A percentile compares a stretch with the other conserved stretches of the same genome.
Conservation (phyloP, 768 basidiomycete genomes). For the Amanita molliuscula region DNA sequence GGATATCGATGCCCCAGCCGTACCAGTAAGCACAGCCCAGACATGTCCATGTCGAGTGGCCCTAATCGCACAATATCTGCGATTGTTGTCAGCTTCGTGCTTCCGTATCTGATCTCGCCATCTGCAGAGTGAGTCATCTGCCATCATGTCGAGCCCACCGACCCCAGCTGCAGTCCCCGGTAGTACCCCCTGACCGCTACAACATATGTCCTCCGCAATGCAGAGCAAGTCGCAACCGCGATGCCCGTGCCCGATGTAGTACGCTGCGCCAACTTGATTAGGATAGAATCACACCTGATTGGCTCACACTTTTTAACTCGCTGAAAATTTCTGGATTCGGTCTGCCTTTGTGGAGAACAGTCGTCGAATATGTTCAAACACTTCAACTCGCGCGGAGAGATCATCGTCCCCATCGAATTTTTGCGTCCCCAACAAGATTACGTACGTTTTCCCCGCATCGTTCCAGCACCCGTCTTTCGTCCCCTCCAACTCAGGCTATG, state of each 20-base stretch:
- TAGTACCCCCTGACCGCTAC: not conserved
- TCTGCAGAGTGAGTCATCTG: not conserved
- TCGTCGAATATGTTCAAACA: not conserved
- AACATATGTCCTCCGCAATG: not conserved
- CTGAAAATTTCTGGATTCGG: too few relatives aligned
- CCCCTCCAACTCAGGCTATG: too few relatives aligned
- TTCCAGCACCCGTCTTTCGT: not conserved
- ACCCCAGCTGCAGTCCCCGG: not conserved
- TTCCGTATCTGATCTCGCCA: not conserved
- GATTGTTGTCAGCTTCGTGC: too few relatives aligned
- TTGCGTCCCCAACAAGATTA: not conserved
- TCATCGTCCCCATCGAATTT: not conserved
- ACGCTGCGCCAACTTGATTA: not conserved
- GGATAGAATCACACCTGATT: not conserved
- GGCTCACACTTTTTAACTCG: not conserved
- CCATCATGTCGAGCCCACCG: not conserved
- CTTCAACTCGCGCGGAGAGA: not conserved
- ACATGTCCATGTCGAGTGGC: too few relatives aligned
- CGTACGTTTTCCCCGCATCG: not conserved
- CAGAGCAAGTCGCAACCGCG: not conserved
- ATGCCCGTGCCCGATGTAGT: not conserved
- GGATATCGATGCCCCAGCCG: too few relatives aligned
- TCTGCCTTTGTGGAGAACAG: not conserved
- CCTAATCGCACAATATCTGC: too few relatives aligned
- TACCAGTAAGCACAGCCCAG: too few relatives aligned